Percentiles rank a stretch among this genome's conserved stretches.
Conservation (phyloP, 2,329 filamentous ascomycete species). For the Lachnellula hyalina region DNA sequence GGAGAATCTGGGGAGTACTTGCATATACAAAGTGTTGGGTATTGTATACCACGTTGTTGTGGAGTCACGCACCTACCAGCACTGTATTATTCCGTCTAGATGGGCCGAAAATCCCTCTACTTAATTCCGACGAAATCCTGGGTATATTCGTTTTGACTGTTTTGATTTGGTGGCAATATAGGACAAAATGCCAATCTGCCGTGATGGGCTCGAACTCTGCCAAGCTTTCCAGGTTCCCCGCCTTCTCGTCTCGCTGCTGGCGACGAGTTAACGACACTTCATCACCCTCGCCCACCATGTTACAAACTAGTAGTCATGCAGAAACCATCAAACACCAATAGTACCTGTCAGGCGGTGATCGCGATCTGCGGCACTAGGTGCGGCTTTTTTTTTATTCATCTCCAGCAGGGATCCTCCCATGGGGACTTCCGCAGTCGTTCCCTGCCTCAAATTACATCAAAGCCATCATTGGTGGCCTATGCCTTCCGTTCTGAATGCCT, state of each 20-base stretch:
- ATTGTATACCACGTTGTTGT: constrained; percentile 12
- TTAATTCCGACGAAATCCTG: not conserved
- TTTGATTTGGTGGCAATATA: constrained; percentile 11
- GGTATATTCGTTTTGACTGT: not conserved
- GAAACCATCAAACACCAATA: not conserved
- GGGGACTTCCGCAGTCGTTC: not conserved
- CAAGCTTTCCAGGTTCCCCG: constrained; percentile 9
- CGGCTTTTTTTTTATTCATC: not conserved
- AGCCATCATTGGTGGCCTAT: not conserved
- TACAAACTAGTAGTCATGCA: not conserved
- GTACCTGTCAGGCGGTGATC: not conserved
- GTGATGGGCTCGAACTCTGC: not conserved
- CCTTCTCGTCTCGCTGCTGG: constrained; percentile 1
- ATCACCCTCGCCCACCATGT: constrained; percentile 1
- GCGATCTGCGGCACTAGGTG: constrained; percentile 2
- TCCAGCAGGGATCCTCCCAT: not conserved
- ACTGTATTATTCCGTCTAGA: constrained; percentile 3
- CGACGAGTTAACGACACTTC: not conserved
- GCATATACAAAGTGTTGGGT: constrained; percentile 1
- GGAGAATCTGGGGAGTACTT: constrained; percentile 3
- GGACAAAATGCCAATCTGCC: constrained; percentile 6
- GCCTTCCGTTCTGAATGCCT: not conserved
- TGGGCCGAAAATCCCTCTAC: not conserved
- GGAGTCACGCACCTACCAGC: not conserved
- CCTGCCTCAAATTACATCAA: not conserved